phyloP scores from a whole-genome alignment of 2,329 filamentous ascomycete species.

The Emericellopsis cladophorae region DNA sequence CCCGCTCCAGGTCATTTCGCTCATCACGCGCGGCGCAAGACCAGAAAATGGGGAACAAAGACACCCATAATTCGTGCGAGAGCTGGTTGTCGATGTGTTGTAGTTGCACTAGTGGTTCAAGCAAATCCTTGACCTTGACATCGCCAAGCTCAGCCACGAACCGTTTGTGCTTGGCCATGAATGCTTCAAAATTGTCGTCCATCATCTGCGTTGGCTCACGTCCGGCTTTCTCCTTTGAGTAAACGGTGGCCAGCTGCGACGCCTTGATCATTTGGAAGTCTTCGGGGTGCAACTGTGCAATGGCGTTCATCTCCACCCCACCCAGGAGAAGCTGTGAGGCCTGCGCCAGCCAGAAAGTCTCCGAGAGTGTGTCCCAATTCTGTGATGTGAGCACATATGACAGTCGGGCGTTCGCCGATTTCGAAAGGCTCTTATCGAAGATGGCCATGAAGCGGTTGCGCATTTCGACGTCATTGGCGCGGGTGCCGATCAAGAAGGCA shows the following conservation, averaged over 20 bases:
- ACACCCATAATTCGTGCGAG: constrained; percentile 81
- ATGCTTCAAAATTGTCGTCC: constrained; percentile 69
- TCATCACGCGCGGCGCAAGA: constrained; percentile 79
- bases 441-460: constrained; percentile 93
- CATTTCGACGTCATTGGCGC: constrained; percentile 92
- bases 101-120: constrained; percentile 82
- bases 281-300: constrained; percentile 64
- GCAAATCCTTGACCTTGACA: constrained; percentile 74
- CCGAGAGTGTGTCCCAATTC: constrained; percentile 91
- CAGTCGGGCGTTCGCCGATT: constrained; percentile 76
- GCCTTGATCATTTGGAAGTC: constrained; percentile 72
- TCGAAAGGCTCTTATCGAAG: constrained; percentile 89
- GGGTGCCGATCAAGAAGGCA: constrained; percentile 89
- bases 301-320: constrained; percentile 73
- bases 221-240: constrained; percentile 63
- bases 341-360: constrained; percentile 95
- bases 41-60: constrained; percentile 90
- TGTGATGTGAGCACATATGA: constrained; percentile 83
- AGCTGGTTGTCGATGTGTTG: constrained; percentile 79
- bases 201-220: constrained; percentile 55
- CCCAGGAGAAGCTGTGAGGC: constrained; percentile 88
- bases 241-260: constrained; percentile 61
- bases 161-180: constrained; percentile 67
- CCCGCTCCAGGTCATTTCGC: constrained; percentile 78
- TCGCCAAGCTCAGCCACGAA: constrained; percentile 78